Evolutionary conservation across 2,329 filamentous ascomycete species (phyloP).

Genomic region (Macrophomina pseudophaseolina): DNA sequence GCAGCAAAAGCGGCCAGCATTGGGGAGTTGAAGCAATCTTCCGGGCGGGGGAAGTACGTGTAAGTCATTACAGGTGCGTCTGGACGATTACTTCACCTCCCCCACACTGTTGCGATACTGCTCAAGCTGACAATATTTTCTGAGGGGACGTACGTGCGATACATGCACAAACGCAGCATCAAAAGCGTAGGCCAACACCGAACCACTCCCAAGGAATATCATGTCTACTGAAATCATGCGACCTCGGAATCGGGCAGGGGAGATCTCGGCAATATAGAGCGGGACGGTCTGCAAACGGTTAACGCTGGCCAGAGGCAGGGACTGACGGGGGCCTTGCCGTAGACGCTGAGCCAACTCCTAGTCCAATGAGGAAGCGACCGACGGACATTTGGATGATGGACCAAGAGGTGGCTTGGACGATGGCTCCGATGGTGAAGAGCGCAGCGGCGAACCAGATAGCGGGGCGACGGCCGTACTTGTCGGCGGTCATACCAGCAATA

Average conservation of each 20-base stretch:
- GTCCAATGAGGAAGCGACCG: conserved; percentile 37
- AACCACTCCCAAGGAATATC: conserved; percentile 37
- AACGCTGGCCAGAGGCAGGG: conserved; percentile 33
- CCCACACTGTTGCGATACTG: conserved; percentile 28
- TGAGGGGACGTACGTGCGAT: conserved; percentile 40
- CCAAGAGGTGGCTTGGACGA: conserved; percentile 38
- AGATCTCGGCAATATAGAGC: conserved; percentile 33
- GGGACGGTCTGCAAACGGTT: conserved; percentile 34
- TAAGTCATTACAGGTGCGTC: too few species aligned
- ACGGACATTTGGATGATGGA: conserved; percentile 36
- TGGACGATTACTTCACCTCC: conserved; percentile 57
- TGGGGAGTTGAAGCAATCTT: too few species aligned
- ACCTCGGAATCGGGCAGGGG: conserved; percentile 41
- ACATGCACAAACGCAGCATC: conserved; percentile 44
- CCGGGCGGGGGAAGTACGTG: too few species aligned
- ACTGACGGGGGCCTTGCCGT: conserved; percentile 42
- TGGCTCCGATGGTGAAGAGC: conserved; percentile 36
- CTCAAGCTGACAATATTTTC: not conserved
- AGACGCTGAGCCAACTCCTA: conserved; percentile 39
- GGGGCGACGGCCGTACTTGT: conserved; percentile 40
- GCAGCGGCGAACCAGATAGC: conserved; percentile 33
- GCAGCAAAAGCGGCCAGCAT: too few species aligned
- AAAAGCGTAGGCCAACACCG: conserved; percentile 41
- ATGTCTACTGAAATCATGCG: conserved; percentile 48
- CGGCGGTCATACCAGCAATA: conserved; percentile 42